Base-by-base conservation (phyloP, 169 alveolate genomes). In the Babesia ovata region DNA sequence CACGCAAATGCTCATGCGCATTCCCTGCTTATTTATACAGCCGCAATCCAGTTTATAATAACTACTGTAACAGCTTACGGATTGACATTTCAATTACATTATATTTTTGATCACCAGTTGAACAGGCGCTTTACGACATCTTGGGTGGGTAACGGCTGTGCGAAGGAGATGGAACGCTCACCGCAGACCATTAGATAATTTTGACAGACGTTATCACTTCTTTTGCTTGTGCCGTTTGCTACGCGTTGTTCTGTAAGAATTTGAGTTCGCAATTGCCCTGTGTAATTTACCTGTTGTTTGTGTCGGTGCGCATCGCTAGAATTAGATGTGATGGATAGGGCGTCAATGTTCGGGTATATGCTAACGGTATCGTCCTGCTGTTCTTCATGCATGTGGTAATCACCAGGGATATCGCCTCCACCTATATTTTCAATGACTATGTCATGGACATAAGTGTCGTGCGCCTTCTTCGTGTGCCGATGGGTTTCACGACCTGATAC, bases 331-430 rank as follows among this genome's bases (percentile, higher is more conserved):
- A 54, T 9, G 16, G 76, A 67, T 14, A 67, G n/a, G 11, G 76
- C 76, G 45, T 67, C 50, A 21, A 67, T 67, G 22, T 67, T 52
- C 29, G 76, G 76, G 22, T 67, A 67, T 50, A 67, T 67, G 29
- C 76, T 67, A 17, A 67, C 76, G 22, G 29, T 8, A 19, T 54
- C 65, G 19, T 50, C 63, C 8, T n/a, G 26, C 28, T 52, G 53
- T 53, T 29, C 26, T 10, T 17, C 22, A 48, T 26, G 39, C 21
- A 22, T 16, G 21, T 28, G 61, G 36, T 6, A 44, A 12, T 61
- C 56, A 11, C 39, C 69, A 14, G 29, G 53, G 16, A 59, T 26
- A 3, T 2, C 57, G 16, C 39, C 69, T 21, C 4, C 50, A 4
- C 29, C 13, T 28, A 29, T 7, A 14, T 33, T 17, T 33, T 61